These are phyloP conservation scores for Carallia brachiata DNA, from an alignment of 345 rosid species.

Conservation along the genomic window DNA sequence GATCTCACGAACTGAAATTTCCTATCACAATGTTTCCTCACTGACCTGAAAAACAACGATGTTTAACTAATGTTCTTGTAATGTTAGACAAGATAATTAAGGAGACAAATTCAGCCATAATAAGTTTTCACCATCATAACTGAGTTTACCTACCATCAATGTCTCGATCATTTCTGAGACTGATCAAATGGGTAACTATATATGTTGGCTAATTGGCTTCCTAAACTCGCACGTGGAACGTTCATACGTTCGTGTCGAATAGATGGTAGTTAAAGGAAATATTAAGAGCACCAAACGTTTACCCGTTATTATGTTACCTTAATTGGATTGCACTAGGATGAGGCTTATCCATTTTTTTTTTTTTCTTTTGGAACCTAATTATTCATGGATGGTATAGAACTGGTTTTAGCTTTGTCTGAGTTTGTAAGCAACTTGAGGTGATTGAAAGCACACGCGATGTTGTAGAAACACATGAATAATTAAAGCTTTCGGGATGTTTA, in stretches of 20 bases:
- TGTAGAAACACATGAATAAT: not conserved
- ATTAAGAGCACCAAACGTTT: not conserved
- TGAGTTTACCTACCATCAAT: not conserved
- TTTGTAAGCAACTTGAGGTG: constrained; percentile 36
- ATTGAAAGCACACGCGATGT: constrained; percentile 35
- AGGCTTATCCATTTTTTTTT: constrained; percentile 16
- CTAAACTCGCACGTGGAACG: not conserved
- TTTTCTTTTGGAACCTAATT: constrained; percentile 20
- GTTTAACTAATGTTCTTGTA: too few relatives aligned
- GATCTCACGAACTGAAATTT: too few relatives aligned
- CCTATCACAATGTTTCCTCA: too few relatives aligned
- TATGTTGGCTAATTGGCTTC: not conserved
- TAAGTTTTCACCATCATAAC: too few relatives aligned
- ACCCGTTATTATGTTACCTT: not conserved
- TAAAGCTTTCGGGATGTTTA: not conserved
- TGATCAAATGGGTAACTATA: not conserved
- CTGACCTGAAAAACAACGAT: too few relatives aligned
- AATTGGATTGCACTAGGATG: not conserved
- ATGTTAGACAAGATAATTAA: too few relatives aligned
- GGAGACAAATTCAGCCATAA: too few relatives aligned
- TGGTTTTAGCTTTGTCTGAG: not conserved
- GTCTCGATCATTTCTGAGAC: not conserved
- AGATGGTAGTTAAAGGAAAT: not conserved
- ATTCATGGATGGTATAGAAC: not conserved
- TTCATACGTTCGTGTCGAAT: too few relatives aligned